phyloP scores from a whole-genome alignment of 208 protist genomes.

The Herpetomonas tarakana region DNA sequence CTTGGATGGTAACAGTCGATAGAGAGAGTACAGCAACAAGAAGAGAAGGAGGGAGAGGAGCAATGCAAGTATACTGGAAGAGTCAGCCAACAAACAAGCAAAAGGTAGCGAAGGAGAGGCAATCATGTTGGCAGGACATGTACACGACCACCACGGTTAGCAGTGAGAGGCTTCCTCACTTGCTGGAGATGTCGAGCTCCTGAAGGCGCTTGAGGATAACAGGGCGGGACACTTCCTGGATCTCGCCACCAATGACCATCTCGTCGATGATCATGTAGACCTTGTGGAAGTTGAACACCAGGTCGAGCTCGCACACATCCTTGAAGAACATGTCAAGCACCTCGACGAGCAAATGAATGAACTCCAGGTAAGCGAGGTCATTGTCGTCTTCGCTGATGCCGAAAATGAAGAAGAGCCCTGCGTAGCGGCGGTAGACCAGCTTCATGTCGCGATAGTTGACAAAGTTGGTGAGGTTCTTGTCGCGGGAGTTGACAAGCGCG shows the following conservation, averaged over 20 bases:
- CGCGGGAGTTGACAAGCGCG: conserved; percentile 92
- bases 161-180: conserved; percentile 24
- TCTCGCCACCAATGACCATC: conserved; percentile 97
- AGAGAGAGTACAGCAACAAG: too few relatives aligned
- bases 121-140: too few relatives aligned
- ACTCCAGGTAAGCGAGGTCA: conserved; percentile 97
- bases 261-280: conserved; percentile 99
- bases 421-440: conserved; percentile 98
- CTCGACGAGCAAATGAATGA: conserved; percentile 98
- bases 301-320: conserved; percentile 99
- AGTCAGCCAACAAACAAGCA: too few relatives aligned
- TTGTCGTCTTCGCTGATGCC: conserved; percentile 98
- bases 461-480: conserved; percentile 96
- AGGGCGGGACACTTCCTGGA: conserved; percentile 96
- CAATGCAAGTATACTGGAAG: too few relatives aligned
- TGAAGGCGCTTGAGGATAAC: conserved; percentile 92
- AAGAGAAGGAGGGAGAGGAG: too few relatives aligned
- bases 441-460: conserved; percentile 94
- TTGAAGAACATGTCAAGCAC: conserved; percentile 99
- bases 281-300: conserved; percentile 99
- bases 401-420: conserved; percentile 99
- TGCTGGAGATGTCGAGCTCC: conserved; percentile 91
- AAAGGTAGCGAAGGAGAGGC: too few relatives aligned
- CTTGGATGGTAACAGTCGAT: too few relatives aligned
- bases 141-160: too few relatives aligned